Conservation (phyloP, 2,329 filamentous ascomycete genomes). For the Lojkania enalia region DNA sequence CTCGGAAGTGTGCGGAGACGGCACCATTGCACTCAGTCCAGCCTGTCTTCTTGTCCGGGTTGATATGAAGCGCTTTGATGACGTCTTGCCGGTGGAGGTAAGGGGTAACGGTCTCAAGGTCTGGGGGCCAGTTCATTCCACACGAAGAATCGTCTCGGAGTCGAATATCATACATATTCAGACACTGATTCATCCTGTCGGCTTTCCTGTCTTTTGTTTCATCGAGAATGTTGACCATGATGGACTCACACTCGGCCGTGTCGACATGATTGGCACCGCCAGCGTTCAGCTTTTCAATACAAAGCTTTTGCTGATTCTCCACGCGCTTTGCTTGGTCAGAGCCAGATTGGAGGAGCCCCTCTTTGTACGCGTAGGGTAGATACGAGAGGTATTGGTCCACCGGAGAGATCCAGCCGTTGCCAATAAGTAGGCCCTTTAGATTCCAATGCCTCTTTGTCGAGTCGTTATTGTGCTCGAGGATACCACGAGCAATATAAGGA, state of each 20-base stretch:
- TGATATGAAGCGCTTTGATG: slow-evolving; percentile 77
- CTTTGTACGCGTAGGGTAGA: slow-evolving; percentile 77
- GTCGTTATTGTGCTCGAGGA: slow-evolving; percentile 79
- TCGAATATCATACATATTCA: slow-evolving; percentile 97
- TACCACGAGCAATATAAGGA: slow-evolving; percentile 91
- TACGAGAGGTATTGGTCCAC: slow-evolving; percentile 88
- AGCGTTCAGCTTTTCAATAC: slow-evolving; percentile 63
- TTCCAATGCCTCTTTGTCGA: slow-evolving; percentile 66
- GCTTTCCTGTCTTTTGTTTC: slow-evolving; percentile 62
- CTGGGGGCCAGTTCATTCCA: slow-evolving; percentile 97
- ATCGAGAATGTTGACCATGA: slow-evolving; percentile 73
- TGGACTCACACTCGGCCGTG: slow-evolving; percentile 70
- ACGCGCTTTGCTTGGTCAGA: slow-evolving; percentile 66
- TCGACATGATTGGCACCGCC: slow-evolving; percentile 67
- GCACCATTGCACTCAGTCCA: slow-evolving; percentile 89
- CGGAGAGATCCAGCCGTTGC: slow-evolving; percentile 96
- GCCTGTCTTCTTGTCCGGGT: slow-evolving; percentile 77
- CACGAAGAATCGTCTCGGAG: slow-evolving; percentile 80
- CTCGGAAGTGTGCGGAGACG: slow-evolving; percentile 72
- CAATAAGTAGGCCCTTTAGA: slow-evolving; percentile 83
- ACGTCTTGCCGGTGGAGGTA: slow-evolving; percentile 87
- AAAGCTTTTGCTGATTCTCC: slow-evolving; percentile 70
- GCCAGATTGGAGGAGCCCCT: slow-evolving; percentile 70
- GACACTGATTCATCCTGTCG: slow-evolving; percentile 63
- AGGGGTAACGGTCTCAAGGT: slow-evolving; percentile 74